Evolutionary conservation across 208 protist species (phyloP).

Genomic region (Crithidia sp.): DNA sequence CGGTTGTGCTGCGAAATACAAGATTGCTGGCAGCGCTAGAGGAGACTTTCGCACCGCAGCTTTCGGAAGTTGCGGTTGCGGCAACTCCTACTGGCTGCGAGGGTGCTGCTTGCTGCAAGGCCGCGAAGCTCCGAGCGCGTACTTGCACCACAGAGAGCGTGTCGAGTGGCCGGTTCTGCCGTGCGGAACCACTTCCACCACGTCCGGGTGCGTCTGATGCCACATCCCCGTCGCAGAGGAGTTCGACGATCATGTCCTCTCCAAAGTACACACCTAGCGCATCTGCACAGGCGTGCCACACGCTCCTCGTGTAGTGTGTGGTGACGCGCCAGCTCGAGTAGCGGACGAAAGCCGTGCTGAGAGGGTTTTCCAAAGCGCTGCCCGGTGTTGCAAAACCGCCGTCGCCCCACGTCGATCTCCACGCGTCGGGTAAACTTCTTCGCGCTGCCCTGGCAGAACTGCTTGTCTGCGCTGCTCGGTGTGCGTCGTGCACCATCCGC

Average conservation of each 20-base stretch:
- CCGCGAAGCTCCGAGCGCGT: neutral
- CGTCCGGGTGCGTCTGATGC: too few relatives aligned
- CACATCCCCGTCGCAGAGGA: conserved; percentile 2
- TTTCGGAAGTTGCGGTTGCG: neutral
- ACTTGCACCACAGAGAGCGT: conserved; percentile 23
- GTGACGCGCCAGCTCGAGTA: conserved; percentile 50
- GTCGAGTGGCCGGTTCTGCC: neutral
- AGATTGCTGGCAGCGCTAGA: neutral
- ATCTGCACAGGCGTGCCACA: conserved; percentile 62
- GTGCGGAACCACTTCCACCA: too few relatives aligned
- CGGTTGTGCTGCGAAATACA: neutral
- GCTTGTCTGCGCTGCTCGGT: neutral
- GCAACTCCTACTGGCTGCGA: neutral
- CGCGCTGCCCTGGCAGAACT: too few relatives aligned
- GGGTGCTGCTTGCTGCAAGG: neutral
- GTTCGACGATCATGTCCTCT: conserved; percentile 27
- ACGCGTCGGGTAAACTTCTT: too few relatives aligned
- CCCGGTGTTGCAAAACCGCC: too few relatives aligned
- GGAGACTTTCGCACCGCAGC: too few relatives aligned
- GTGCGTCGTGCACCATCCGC: neutral
- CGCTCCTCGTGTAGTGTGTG: conserved; percentile 56
- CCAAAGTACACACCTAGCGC: conserved; percentile 42
- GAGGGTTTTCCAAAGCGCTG: neutral
- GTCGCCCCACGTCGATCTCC: too few relatives aligned
- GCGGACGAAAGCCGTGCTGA: neutral